Evolutionary conservation across 345 rosid genomes (phyloP), one percentile per base, ranked within the genome.

Genomic region (Lumnitzera racemosa): DNA sequence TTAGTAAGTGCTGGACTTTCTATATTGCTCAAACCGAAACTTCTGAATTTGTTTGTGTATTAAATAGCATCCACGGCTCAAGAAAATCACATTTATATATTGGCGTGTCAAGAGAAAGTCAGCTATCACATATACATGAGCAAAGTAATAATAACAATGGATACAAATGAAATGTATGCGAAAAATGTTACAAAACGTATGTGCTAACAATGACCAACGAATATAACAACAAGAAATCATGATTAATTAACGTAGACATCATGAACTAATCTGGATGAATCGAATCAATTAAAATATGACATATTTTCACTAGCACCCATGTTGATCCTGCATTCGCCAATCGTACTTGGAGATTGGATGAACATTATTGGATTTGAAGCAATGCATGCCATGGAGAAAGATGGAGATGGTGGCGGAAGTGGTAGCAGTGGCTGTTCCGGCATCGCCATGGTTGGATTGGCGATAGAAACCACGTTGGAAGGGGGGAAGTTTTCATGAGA

Each of bases 261-360:
- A 23, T 57, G 25, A 12, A 2, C 13, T 41, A 16, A 57, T 41
- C 10, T 7, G 10, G 11, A 36, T 6, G 43, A 36, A 36, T 36
- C 7, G 24, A 41, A 43, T 69, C 74, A 81, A 54, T 83, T 73
- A 67, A 85, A 87, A 63, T 77, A 85, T 14, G 88, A 59, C 63
- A 80, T 72, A 68, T 80, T 79, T 55, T 80, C 86, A 70, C 72
- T 78, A 10, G 83, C 69, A 77, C 73, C 78, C 62, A 71, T 66
- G 66, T 71, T 80, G 57, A 36, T 36, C 43, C 7, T 36, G 43
- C 9, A 36, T 4, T 36, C 43, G 11, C 11, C 43, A 36, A 36
- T 5, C 10, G 11, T 7, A 36, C 43, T 7, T 7, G 43, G 43
- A 15, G 72, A 69, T 51, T 74, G 76, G 24, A 70, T 57, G 61